phyloP scores from a whole-genome alignment of 2,329 filamentous ascomycete genomes.

The Nemania sp. region DNA sequence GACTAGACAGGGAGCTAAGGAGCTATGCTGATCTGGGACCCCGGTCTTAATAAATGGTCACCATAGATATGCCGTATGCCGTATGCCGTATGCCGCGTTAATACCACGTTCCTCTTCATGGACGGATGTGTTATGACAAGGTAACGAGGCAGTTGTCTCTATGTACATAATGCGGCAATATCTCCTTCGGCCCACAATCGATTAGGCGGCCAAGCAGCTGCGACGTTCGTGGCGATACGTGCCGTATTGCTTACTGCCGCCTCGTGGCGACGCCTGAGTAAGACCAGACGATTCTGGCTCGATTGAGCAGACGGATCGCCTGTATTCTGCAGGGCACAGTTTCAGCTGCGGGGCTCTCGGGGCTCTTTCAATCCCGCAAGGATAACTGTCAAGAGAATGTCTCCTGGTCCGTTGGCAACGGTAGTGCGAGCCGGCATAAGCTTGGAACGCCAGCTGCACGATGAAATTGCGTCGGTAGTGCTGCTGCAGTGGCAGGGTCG shows the following conservation, averaged over 20 bases:
- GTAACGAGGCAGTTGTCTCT: constrained; percentile 6
- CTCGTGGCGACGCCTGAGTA: constrained; percentile 26
- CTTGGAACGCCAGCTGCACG: constrained; percentile 37
- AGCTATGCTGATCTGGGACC: constrained; percentile 22
- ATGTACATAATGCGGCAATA: not conserved
- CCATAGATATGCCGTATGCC: constrained; percentile 25
- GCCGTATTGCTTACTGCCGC: constrained; percentile 38
- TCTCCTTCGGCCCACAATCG: constrained; percentile 3
- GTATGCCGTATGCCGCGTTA: not conserved
- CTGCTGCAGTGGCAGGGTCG: constrained; percentile 31
- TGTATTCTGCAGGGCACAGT: constrained; percentile 29
- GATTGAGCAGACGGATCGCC: constrained; percentile 35
- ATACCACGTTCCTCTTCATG: not conserved
- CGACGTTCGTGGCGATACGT: constrained; percentile 19
- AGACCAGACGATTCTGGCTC: constrained; percentile 35
- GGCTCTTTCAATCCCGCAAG: constrained; percentile 24
- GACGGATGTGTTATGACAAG: too few relatives aligned
- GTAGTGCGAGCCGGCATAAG: constrained; percentile 25
- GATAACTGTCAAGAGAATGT: not conserved
- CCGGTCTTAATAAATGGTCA: constrained; percentile 13
- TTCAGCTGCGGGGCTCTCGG: constrained; percentile 37
- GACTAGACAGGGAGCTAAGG: not conserved
- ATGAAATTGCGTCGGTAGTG: constrained; percentile 43
- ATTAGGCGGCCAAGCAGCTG: constrained; percentile 19
- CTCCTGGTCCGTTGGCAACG: constrained; percentile 7